Evolutionary conservation across 371 early-diverging fungal species (phyloP).

Genomic region (Mortierella sp.): DNA sequence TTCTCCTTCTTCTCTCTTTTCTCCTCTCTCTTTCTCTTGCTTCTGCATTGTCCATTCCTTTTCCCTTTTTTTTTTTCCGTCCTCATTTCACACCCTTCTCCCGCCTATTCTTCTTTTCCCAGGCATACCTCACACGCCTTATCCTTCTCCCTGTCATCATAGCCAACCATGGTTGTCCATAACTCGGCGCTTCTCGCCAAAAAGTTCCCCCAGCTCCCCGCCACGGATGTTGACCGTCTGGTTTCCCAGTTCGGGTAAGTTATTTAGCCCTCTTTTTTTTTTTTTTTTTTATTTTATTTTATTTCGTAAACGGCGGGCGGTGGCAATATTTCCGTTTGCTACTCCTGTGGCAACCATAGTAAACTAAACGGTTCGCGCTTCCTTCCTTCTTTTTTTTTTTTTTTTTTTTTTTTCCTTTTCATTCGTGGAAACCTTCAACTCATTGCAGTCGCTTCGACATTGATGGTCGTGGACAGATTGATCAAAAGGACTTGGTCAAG

Average conservation of each 20-base stretch:
- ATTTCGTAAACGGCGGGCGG: not conserved
- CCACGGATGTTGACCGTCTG: conserved; percentile 68
- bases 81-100: not conserved
- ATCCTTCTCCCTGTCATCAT: not conserved
- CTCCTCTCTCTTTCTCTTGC: conserved; percentile 6
- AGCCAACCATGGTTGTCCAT: conserved; percentile 41
- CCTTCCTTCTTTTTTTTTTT: not conserved
- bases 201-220: conserved; percentile 70
- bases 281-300: not conserved
- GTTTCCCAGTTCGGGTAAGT: conserved; percentile 73
- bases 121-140: not conserved
- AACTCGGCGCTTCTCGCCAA: conserved; percentile 59
- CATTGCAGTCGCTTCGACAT: conserved; percentile 72
- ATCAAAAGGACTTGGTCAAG: conserved; percentile 76
- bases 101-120: not conserved
- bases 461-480: conserved; percentile 79
- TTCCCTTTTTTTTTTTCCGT: not conserved
- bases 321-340: not conserved
- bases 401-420: not conserved
- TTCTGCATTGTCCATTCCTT: not conserved
- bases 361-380: not conserved
- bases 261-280: not conserved
- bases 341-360: too few species aligned
- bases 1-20: not conserved
- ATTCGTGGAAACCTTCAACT: too few species aligned